A percentile compares a stretch with the other conserved stretches of the same genome.
These are phyloP conservation scores for Fusarium mangiferae DNA, from an alignment of 2,329 filamentous ascomycete genomes.

Conservation along the genomic window DNA sequence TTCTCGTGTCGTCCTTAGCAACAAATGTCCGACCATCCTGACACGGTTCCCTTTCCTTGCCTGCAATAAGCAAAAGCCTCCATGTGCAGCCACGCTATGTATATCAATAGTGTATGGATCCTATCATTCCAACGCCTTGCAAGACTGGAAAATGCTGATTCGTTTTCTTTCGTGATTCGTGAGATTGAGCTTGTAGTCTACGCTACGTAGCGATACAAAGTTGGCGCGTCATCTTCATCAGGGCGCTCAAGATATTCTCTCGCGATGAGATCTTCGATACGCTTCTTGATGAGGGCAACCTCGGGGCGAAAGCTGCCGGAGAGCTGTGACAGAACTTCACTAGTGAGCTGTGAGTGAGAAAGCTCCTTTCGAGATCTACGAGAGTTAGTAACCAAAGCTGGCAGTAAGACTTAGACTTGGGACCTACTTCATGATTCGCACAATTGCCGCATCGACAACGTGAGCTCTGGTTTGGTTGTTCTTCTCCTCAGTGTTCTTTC, in stretches of 20 bases:
- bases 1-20: not conserved
- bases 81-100: conserved; percentile 19
- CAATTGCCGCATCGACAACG: conserved; percentile 79
- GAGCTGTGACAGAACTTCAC: conserved; percentile 77
- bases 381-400: conserved; percentile 13
- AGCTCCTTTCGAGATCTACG: conserved; percentile 78
- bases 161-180: conserved; percentile 41
- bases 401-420: not conserved
- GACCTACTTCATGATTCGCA: conserved; percentile 86
- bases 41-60: not conserved
- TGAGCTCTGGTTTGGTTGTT: conserved; percentile 77
- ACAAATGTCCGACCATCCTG: not conserved
- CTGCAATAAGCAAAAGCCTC: conserved; percentile 8
- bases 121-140: conserved; percentile 39
- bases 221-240: conserved; percentile 71
- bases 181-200: conserved; percentile 49
- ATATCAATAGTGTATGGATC: conserved; percentile 29
- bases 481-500: conserved; percentile 78
- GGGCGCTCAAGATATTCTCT: conserved; percentile 80
- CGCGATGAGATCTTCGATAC: conserved; percentile 81
- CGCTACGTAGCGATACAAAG: conserved; percentile 78
- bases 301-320: conserved; percentile 78
- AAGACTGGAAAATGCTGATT: conserved; percentile 20
- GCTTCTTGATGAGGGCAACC: conserved; percentile 80
- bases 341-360: conserved; percentile 74